Evolutionary conservation across 495 filamentous ascomycete species (phyloP).

Genomic region (Talaromyces nanjingensis): DNA sequence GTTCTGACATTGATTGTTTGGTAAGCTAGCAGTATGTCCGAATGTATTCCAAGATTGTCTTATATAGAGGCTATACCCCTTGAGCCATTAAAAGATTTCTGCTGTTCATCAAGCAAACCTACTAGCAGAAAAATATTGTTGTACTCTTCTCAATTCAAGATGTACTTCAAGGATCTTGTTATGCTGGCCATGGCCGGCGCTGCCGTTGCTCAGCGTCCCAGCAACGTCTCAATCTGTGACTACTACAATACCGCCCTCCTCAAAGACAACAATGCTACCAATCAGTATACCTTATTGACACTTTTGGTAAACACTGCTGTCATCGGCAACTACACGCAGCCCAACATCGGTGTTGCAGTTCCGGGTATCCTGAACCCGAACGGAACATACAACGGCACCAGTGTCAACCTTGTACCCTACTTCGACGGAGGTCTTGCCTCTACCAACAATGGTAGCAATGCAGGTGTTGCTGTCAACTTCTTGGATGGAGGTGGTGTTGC

Average conservation of each 20-base stretch:
- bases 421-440: slow-evolving; percentile 43
- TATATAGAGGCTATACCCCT: background rate
- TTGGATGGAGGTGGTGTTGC: slow-evolving; percentile 47
- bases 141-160: background rate
- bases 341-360: slow-evolving; percentile 37
- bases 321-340: slow-evolving; percentile 46
- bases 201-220: slow-evolving; percentile 32
- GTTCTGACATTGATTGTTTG: background rate
- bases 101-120: background rate
- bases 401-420: slow-evolving; percentile 45
- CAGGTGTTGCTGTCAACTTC: slow-evolving; percentile 42
- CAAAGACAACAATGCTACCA: slow-evolving; percentile 45
- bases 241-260: slow-evolving; percentile 47
- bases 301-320: slow-evolving; percentile 49
- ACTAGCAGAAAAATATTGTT: background rate
- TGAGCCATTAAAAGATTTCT: background rate
- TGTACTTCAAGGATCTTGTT: background rate
- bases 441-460: slow-evolving; percentile 31
- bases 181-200: slow-evolving; percentile 5
- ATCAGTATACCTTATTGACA: slow-evolving; percentile 43
- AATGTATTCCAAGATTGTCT: background rate
- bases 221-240: slow-evolving; percentile 45
- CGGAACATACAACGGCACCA: slow-evolving; percentile 34
- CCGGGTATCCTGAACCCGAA: slow-evolving; percentile 41
- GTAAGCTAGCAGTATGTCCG: background rate